Evolutionary conservation across 2,329 filamentous ascomycete species (phyloP), one percentile per base, ranked within the genome.

Genomic region (Beauveria pseudobassiana): DNA sequence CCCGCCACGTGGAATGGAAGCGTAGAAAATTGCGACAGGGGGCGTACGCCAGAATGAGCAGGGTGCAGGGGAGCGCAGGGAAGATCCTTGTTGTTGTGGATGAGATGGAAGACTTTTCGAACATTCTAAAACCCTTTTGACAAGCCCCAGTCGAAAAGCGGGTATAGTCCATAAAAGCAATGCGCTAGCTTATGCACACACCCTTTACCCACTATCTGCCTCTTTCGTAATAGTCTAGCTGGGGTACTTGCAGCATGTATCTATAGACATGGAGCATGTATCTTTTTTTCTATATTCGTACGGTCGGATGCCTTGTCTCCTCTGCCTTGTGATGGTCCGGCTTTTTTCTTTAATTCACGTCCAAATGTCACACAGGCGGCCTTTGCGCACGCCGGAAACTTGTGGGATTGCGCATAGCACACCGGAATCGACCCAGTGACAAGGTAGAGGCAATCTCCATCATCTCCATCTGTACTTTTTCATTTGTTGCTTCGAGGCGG

Each of bases 31-130:
- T 18, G 16, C 24, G 48, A 30, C 48, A 34, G 24, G 56, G 46
- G 46, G 56, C 52, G 34, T 55, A 3, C 20, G 4, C 30, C n/a
- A 28, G 40, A 55, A 28, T 10, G 54, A 12, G 26, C 53, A 56
- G 55, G 45, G 55, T 7, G 3, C 49, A 40, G 51, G 45, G 45
- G 22, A 12, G 4, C 14, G 20, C 55, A 49, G 26, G 48, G 46
- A 20, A 9, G 24, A 50, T 38, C 56, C 56, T 26, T 43, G 46
- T 45, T 12, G 30, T 34, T 10, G 30, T 53, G 30, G 28, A 18
- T 20, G 57, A 20, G 45, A 59, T 59, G n/a, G 58, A 60, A 60
- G 58, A 46, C 49, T 53, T 53, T 60, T 60, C n/a, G 58, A 60
- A 53, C 26, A 53, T 60, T 60, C 58, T 26, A 53, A 52, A 53